These are phyloP conservation scores for Solanum gandarillasii DNA, from an alignment of 257 asterid genomes.

Conservation along the genomic window DNA sequence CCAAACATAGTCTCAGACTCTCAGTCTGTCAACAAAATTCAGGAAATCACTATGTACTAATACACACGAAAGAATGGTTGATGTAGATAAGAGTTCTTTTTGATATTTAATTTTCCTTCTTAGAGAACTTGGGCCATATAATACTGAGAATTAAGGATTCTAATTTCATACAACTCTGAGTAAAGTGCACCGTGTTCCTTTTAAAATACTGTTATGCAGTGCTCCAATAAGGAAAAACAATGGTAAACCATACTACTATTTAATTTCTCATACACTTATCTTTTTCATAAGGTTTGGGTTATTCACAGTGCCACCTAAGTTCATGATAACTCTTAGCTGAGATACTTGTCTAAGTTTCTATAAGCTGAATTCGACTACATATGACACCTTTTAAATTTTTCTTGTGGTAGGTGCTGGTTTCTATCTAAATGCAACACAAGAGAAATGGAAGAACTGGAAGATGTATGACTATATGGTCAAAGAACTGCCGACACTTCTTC, in stretches of 20 bases:
- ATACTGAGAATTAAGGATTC: neutral
- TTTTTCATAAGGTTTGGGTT: neutral
- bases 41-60: neutral
- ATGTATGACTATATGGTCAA: constrained; percentile 96
- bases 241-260: neutral
- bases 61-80: neutral
- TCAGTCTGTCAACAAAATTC: neutral
- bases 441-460: constrained; percentile 96
- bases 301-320: neutral
- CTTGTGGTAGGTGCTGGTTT: constrained; percentile 80
- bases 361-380: neutral
- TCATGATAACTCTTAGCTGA: neutral
- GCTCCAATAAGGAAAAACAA: neutral
- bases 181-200: neutral
- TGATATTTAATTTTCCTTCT: neutral
- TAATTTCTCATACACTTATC: neutral
- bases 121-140: neutral
- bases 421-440: constrained; percentile 95
- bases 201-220: neutral
- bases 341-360: neutral
- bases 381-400: neutral
- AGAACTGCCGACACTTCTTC: constrained; percentile 76
- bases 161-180: neutral
- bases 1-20: neutral
- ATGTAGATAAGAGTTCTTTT: neutral